Evolutionary conservation across 2,329 filamentous ascomycete genomes (phyloP).

Genomic region (Sclerotinia spermophila): DNA sequence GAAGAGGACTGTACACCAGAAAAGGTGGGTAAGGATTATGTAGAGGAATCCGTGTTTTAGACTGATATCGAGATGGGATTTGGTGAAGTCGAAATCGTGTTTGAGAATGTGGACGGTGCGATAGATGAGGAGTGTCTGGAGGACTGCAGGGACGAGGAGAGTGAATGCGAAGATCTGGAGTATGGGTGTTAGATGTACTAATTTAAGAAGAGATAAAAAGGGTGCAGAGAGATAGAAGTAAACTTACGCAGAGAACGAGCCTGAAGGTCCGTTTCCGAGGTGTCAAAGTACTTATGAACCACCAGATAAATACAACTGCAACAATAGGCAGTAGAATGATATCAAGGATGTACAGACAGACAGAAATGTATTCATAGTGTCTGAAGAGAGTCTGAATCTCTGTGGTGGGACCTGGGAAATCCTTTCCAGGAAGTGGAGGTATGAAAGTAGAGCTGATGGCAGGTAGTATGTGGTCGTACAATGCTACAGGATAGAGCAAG

Average conservation of each 20-base stretch:
- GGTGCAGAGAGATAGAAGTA: background rate
- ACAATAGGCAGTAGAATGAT: background rate
- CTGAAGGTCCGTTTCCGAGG: slow-evolving; percentile 1
- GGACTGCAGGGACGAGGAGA: background rate
- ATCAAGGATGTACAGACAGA: background rate
- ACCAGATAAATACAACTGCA: slow-evolving; percentile 6
- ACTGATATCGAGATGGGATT: background rate
- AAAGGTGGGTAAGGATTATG: background rate
- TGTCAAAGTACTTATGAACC: background rate
- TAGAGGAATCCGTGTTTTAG: background rate
- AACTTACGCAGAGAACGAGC: slow-evolving; percentile 6
- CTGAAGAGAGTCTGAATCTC: background rate
- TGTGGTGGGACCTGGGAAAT: background rate
- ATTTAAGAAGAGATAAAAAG: background rate
- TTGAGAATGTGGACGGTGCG: background rate
- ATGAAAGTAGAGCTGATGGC: background rate
- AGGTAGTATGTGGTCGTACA: background rate
- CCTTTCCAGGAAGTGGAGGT: background rate
- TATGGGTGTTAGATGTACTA: background rate
- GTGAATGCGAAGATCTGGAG: background rate
- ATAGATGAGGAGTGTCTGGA: background rate
- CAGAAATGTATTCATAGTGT: slow-evolving; percentile 5
- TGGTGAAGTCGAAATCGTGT: background rate
- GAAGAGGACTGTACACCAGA: background rate
- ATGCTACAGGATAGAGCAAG: background rate